A percentile compares a stretch with the other conserved stretches of the same genome.
These are phyloP conservation scores for Suhomyces pyralidae DNA, from an alignment of 805 yeast species.

Conservation along the genomic window DNA sequence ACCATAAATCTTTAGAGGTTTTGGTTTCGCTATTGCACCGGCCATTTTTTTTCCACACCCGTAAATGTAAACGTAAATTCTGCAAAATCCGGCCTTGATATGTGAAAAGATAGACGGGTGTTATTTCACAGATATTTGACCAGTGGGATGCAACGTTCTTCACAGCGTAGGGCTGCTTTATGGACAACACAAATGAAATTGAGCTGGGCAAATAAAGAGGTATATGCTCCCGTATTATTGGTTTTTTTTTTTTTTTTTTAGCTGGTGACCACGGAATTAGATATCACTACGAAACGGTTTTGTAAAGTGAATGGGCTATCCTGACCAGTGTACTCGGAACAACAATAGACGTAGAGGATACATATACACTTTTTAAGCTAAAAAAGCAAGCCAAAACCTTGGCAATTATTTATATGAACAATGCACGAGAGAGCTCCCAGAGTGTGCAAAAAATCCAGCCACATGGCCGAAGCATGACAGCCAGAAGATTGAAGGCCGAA, in stretches of 20 bases:
- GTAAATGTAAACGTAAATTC: background rate
- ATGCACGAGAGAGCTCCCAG: background rate
- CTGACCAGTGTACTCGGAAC: background rate
- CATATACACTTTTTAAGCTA: background rate
- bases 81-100: background rate
- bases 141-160: background rate
- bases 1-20: slow-evolving; percentile 41
- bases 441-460: background rate
- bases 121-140: background rate
- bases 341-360: background rate
- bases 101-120: background rate
- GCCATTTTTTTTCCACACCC: background rate
- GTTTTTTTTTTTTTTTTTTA: background rate
- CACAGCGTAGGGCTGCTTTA: background rate
- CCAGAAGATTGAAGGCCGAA: background rate
- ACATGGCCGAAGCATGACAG: background rate
- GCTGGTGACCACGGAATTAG: background rate
- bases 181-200: background rate
- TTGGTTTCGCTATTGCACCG: slow-evolving; percentile 9
- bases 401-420: background rate
- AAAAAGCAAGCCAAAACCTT: background rate
- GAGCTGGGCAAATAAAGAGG: background rate
- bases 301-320: background rate
- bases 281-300: background rate
- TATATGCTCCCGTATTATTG: background rate